These are phyloP conservation scores for Ceraceosorus bombacis DNA, from an alignment of 1,284 basidiomycete species.

Conservation along the genomic window DNA sequence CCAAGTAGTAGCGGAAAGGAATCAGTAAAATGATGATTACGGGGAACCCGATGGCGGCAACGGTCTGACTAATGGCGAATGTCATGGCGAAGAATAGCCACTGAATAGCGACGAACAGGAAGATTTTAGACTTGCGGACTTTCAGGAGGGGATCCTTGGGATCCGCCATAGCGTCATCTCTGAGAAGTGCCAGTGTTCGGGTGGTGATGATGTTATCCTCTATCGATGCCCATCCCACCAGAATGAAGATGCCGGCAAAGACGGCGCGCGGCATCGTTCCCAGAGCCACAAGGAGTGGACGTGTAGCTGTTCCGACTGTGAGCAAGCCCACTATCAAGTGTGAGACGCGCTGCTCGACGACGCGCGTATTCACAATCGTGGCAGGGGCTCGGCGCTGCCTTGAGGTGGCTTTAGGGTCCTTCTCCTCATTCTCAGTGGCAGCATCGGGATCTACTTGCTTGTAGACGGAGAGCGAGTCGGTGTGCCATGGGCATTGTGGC, in stretches of 20 bases:
- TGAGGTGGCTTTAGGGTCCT: background rate
- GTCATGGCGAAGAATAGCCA: slow-evolving; percentile 79
- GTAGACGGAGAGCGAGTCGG: slow-evolving; percentile 73
- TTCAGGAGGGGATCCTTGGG: slow-evolving; percentile 57
- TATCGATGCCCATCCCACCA: slow-evolving; percentile 56
- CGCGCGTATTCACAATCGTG: slow-evolving; percentile 30
- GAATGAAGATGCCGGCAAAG: slow-evolving; percentile 46
- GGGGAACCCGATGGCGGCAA: slow-evolving; percentile 71
- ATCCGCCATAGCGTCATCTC: slow-evolving; percentile 54
- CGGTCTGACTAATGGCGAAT: slow-evolving; percentile 84
- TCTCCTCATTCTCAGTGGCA: slow-evolving; percentile 8
- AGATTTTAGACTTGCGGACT: slow-evolving; percentile 67
- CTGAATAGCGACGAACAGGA: slow-evolving; percentile 72
- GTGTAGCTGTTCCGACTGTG: slow-evolving; percentile 46
- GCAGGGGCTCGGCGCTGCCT: background rate
- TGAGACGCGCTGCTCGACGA: slow-evolving; percentile 43
- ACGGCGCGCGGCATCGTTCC: slow-evolving; percentile 41
- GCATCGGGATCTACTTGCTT: slow-evolving; percentile 49
- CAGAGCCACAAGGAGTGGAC: slow-evolving; percentile 43
- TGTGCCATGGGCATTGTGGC: slow-evolving; percentile 92
- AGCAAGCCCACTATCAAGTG: slow-evolving; percentile 44
- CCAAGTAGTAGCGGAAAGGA: slow-evolving; percentile 66
- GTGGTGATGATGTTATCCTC: slow-evolving; percentile 73
- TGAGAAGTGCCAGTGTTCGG: slow-evolving; percentile 73
- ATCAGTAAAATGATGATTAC: slow-evolving; percentile 79